Evolutionary conservation across 495 filamentous ascomycete species (phyloP).

Genomic region (Trichoderma parareesei): DNA sequence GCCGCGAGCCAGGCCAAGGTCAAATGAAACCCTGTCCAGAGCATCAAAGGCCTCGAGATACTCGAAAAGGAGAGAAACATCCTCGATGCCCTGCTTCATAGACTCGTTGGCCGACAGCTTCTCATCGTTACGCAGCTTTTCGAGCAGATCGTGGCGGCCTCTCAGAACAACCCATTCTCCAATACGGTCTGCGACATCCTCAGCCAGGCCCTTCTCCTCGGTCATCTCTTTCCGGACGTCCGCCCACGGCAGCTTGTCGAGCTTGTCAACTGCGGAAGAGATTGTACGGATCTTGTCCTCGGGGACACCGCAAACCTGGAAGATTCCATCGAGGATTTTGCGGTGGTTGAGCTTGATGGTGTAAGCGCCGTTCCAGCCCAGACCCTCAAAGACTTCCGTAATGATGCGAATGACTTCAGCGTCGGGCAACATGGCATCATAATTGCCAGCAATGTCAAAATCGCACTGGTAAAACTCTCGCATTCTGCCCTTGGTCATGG

Average conservation of each 20-base stretch:
- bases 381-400: slow-evolving; percentile 74
- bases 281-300: slow-evolving; percentile 77
- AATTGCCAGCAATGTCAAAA: slow-evolving; percentile 87
- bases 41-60: slow-evolving; percentile 74
- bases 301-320: slow-evolving; percentile 84
- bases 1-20: slow-evolving; percentile 74
- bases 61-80: slow-evolving; percentile 72
- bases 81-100: slow-evolving; percentile 68
- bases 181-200: slow-evolving; percentile 72
- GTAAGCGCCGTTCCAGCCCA: slow-evolving; percentile 60
- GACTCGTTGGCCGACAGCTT: slow-evolving; percentile 56
- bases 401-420: slow-evolving; percentile 85
- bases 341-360: slow-evolving; percentile 95
- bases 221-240: slow-evolving; percentile 91
- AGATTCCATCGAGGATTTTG: slow-evolving; percentile 89
- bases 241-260: slow-evolving; percentile 87
- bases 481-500: slow-evolving; percentile 84
- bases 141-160: slow-evolving; percentile 60
- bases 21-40: slow-evolving; percentile 65
- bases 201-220: slow-evolving; percentile 76
- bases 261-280: slow-evolving; percentile 87
- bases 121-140: slow-evolving; percentile 53
- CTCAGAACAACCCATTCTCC: slow-evolving; percentile 69
- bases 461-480: slow-evolving; percentile 98
- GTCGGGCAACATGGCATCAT: slow-evolving; percentile 92